phyloP scores from a whole-genome alignment of 2,329 filamentous ascomycete genomes.

The Phyllosticta capitalensis region DNA sequence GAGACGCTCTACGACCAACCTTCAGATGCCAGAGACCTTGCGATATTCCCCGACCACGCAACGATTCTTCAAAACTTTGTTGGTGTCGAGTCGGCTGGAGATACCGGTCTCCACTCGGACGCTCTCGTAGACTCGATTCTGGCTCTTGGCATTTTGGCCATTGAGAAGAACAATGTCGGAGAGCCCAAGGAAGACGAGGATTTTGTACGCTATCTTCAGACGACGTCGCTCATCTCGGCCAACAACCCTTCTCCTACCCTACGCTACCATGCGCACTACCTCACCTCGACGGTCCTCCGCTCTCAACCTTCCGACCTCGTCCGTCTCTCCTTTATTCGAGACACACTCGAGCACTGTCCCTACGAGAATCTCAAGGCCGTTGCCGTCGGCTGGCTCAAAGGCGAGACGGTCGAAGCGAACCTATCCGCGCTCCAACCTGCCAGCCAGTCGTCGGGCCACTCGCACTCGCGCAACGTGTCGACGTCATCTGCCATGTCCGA shows the following conservation, averaged over 20 bases:
- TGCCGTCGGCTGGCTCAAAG: constrained; percentile 52
- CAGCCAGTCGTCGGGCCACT: constrained; percentile 14
- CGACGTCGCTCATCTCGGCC: constrained; percentile 38
- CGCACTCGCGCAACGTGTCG: constrained; percentile 2
- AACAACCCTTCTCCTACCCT: constrained; percentile 39
- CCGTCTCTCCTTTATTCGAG: constrained; percentile 45
- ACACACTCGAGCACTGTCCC: constrained; percentile 45
- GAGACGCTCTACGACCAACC: constrained; percentile 39
- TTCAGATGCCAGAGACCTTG: constrained; percentile 28
- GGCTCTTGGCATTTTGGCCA: constrained; percentile 41
- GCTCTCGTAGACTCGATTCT: constrained; percentile 46
- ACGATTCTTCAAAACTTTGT: constrained; percentile 42
- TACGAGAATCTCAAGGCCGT: constrained; percentile 47
- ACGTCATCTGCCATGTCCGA: constrained; percentile 8
- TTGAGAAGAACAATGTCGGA: constrained; percentile 36
- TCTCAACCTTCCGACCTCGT: constrained; percentile 44
- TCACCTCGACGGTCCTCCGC: constrained; percentile 41
- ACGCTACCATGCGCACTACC: constrained; percentile 39
- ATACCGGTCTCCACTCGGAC: constrained; percentile 38
- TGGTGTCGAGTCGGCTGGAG: constrained; percentile 26
- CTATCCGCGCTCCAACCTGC: constrained; percentile 9
- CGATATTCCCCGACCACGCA: constrained; percentile 46
- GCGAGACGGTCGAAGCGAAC: constrained; percentile 45
- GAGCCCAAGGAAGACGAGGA: constrained; percentile 40
- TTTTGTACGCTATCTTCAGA: constrained; percentile 45